Evolutionary conservation across 148 eudicot genomes (phyloP), one percentile per base, ranked within the genome.

Genomic region (Gaultheria prostrata): DNA sequence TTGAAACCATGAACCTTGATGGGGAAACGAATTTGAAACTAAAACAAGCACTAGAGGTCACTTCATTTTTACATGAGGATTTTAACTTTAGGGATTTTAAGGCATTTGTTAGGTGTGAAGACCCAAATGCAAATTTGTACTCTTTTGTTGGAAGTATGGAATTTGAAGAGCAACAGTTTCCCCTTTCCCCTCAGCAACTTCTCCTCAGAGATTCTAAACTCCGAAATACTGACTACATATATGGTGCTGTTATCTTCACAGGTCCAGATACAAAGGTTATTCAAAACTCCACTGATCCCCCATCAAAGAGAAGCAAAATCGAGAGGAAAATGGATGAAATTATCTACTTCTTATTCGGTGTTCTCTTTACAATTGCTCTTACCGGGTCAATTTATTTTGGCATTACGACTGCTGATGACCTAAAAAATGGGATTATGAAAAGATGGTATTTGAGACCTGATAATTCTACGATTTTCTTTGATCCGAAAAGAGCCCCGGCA

Each of bases 1-100:
- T 97, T 32, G 99, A 97, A 85, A 97, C 99, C 33, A 97, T 92
- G 99, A 97, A 97, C 80, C 98, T 97, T 78, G 99, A 97, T 84
- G 99, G 99, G 4, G 99, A 97, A 84, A 97, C 99, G 17, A 97
- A 97, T 87, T 85, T 97, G 86, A 97, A 97, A 85, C 90, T 97
- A 72, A 97, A 94, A 83, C 99, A 97, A 85, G 97, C 92, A 3
- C 89, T 92, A 76, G 95, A 92, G 26, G 93, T 79, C 77, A 92
- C 99, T 82, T 89, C 98, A 56, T 84, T 89, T 11, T 82, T 94
- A 74, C 82, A 85, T 0, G 96, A 93, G 11, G 95, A 95, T 78
- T 82, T 88, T 8, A 72, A 82, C 77, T 90, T 92, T 81, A 82
- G 53, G 35, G 93, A 90, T 74, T 97, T 97, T 70, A 91, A 49